Evolutionary conservation across 1,284 basidiomycete species (phyloP).

Genomic region (Meripilus lineatus): DNA sequence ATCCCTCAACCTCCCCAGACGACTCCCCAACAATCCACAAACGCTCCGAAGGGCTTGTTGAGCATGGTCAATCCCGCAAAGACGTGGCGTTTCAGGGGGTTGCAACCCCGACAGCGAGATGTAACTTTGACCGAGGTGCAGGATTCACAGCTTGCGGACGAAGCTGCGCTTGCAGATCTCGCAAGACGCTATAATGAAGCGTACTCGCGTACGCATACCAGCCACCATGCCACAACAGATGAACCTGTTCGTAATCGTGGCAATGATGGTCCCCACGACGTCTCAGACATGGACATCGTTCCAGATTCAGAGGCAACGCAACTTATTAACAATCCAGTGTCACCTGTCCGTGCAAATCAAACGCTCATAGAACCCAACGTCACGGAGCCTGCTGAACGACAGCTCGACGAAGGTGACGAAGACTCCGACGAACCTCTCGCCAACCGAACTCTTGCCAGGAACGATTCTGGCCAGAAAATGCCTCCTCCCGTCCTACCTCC

Average conservation of each 20-base stretch:
- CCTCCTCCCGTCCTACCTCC: background rate
- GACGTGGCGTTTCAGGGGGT: conserved; percentile 8
- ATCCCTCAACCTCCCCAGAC: background rate
- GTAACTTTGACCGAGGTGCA: no score
- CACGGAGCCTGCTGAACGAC: background rate
- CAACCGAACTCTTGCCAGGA: background rate
- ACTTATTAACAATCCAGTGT: background rate
- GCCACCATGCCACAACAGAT: conserved; percentile 10
- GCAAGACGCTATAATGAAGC: background rate
- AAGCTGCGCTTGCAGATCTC: background rate
- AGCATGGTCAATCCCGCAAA: conserved; percentile 10
- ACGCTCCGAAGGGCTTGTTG: conserved; percentile 5
- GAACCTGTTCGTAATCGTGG: no score
- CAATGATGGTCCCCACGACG: no score
- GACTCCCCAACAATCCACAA: conserved; percentile 1
- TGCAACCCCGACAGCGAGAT: no score
- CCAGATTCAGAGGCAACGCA: conserved; percentile 25
- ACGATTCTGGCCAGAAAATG: background rate
- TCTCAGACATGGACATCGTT: conserved; percentile 16
- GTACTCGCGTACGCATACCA: background rate
- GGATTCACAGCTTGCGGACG: conserved; percentile 10
- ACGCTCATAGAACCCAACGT: no score
- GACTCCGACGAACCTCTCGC: background rate
- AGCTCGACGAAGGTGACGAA: background rate
- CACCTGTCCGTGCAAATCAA: no score